Evolutionary conservation across 2,329 filamentous ascomycete species (phyloP).

Genomic region (Aspergillus sojae): DNA sequence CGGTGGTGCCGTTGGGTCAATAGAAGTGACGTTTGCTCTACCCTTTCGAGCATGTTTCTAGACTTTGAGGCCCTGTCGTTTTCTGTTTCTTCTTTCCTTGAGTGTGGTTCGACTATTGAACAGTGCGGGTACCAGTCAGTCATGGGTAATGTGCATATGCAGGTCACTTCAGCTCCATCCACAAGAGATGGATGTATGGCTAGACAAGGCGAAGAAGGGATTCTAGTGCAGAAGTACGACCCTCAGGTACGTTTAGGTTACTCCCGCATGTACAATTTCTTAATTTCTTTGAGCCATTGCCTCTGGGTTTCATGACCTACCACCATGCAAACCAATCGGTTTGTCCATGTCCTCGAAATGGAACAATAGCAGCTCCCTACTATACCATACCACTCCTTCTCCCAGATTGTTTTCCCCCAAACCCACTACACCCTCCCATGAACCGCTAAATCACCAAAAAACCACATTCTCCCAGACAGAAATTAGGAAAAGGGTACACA

Average conservation of each 20-base stretch:
- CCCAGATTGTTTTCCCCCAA: too few species aligned
- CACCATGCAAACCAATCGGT: constrained; percentile 3
- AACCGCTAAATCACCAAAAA: background rate
- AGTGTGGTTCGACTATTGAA: background rate
- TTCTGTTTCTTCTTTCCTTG: background rate
- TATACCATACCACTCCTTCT: background rate
- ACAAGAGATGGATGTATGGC: background rate
- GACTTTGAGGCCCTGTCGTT: background rate
- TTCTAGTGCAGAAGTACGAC: background rate
- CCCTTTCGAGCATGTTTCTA: background rate
- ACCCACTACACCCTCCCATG: background rate
- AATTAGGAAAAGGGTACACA: too few species aligned
- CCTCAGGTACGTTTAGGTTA: background rate
- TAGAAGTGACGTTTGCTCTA: constrained; percentile 3
- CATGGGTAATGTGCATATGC: background rate
- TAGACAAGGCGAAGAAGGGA: background rate
- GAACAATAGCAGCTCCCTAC: background rate
- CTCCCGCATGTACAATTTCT: background rate
- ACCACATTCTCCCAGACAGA: background rate
- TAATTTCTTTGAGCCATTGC: background rate
- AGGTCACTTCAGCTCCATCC: background rate
- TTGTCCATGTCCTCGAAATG: background rate
- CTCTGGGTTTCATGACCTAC: background rate
- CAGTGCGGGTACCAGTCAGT: too few species aligned
- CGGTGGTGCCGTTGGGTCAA: constrained; percentile 3